Conservation (phyloP, 352 stramenopile genomes). For the Phytopythium aichiense region DNA sequence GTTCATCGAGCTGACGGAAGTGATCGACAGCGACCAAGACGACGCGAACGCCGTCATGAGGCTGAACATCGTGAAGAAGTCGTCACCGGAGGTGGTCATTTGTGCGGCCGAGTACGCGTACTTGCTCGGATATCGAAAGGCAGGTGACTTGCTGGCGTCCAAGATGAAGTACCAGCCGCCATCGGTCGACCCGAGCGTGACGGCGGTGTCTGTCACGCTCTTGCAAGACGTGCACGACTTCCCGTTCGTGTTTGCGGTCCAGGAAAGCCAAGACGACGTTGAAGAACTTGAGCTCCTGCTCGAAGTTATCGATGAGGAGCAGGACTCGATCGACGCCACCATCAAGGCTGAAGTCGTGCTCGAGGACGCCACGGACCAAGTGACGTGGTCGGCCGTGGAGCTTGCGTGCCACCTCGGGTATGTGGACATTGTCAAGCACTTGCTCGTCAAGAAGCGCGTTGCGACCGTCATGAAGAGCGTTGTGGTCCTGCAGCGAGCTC, state of each 20-base stretch:
- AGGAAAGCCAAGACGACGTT: constrained; percentile 7
- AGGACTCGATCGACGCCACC: constrained; percentile 8
- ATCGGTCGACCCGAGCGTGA: background rate
- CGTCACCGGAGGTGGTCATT: constrained; percentile 4
- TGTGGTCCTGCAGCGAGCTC: constrained; percentile 2
- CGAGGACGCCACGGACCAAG: background rate
- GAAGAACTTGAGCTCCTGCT: constrained; percentile 6
- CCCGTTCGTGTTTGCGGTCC: constrained; percentile 14
- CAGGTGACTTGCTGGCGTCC: constrained; percentile 12
- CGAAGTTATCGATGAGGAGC: constrained; percentile 10
- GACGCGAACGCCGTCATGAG: constrained; percentile 9
- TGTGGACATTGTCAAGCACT: constrained; percentile 17
- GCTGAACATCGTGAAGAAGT: background rate
- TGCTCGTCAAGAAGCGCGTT: constrained; percentile 9
- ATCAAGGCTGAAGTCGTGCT: constrained; percentile 11
- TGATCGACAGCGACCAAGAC: background rate
- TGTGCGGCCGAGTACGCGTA: constrained; percentile 17
- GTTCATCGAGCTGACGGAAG: constrained; percentile 6
- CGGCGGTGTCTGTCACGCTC: background rate
- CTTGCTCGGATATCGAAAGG: constrained; percentile 10
- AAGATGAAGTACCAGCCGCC: background rate
- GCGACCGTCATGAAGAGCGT: constrained; percentile 2
- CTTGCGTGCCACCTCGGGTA: constrained; percentile 17
- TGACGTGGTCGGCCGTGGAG: constrained; percentile 14
- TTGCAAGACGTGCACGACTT: constrained; percentile 5